phyloP scores from a whole-genome alignment of 257 asterid species.

The Salvia splendens region DNA sequence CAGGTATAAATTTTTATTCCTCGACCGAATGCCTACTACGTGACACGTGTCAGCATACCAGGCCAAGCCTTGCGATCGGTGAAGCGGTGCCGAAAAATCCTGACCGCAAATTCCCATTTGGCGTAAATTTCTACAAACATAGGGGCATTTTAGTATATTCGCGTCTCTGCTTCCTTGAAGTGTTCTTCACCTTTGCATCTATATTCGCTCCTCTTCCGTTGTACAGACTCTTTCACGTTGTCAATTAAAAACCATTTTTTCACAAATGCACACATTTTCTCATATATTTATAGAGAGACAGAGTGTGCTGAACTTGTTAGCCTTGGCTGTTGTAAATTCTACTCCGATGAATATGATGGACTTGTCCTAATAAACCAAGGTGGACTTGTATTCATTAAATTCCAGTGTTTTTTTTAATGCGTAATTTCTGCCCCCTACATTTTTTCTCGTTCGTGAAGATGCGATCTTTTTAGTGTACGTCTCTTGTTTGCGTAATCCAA shows the following conservation, averaged over 20 bases:
- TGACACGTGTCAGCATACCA: slow-evolving; percentile 30
- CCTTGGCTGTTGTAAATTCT: slow-evolving; percentile 22
- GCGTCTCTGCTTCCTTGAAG: slow-evolving; percentile 38
- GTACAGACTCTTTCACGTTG: slow-evolving; percentile 21
- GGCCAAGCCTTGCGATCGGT: slow-evolving; percentile 26
- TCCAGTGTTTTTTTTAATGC: slow-evolving; percentile 1
- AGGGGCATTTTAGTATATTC: slow-evolving; percentile 56
- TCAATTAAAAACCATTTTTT: slow-evolving; percentile 31
- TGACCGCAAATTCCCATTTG: slow-evolving; percentile 39
- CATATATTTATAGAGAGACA: background rate
- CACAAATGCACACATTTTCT: slow-evolving; percentile 4
- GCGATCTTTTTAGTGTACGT: slow-evolving; percentile 28
- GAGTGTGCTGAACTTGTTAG: slow-evolving; percentile 32
- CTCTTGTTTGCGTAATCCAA: slow-evolving; percentile 19
- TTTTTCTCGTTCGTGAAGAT: slow-evolving; percentile 25
- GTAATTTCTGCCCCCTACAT: background rate
- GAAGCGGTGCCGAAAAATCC: slow-evolving; percentile 35
- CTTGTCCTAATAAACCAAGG: slow-evolving; percentile 46
- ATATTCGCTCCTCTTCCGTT: slow-evolving; percentile 49
- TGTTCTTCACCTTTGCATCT: slow-evolving; percentile 30
- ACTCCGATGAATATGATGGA: slow-evolving; percentile 27
- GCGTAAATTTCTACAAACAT: slow-evolving; percentile 37
- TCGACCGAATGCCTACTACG: too few relatives aligned
- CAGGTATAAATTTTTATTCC: too few relatives aligned
- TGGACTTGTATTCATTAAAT: slow-evolving; percentile 34